Conservation (phyloP, 176 grass and related monocot genomes). For the Poa pratensis region DNA sequence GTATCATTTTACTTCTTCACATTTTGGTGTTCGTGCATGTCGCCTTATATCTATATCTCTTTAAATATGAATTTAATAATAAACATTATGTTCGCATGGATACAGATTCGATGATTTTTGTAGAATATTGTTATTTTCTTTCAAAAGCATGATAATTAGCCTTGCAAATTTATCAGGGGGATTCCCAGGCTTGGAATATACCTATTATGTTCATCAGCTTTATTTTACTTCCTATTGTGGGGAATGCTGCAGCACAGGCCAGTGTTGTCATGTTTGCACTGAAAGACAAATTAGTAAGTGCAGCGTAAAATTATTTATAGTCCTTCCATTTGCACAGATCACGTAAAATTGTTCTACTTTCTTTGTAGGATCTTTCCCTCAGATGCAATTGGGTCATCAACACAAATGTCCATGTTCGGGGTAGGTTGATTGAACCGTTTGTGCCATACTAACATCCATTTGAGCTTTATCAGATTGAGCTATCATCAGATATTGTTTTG, state of each 20-base stretch:
- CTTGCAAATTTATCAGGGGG: slow-evolving; percentile 52
- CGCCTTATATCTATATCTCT: too few species aligned
- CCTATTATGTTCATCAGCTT: slow-evolving; percentile 75
- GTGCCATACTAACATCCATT: background rate
- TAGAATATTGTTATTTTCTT: background rate
- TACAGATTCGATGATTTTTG: too few species aligned
- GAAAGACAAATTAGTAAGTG: slow-evolving; percentile 86
- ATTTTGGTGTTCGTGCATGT: too few species aligned
- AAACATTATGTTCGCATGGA: too few species aligned
- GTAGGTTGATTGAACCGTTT: slow-evolving; percentile 39
- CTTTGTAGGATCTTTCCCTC: slow-evolving; percentile 66
- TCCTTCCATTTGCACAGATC: background rate
- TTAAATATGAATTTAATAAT: too few species aligned
- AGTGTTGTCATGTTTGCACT: slow-evolving; percentile 76
- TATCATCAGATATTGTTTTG: slow-evolving; percentile 16
- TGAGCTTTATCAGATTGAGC: slow-evolving; percentile 12
- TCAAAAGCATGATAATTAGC: background rate
- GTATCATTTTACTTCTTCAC: too few species aligned
- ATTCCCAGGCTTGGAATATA: slow-evolving; percentile 63
- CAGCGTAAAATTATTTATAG: background rate
- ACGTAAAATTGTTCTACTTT: background rate
- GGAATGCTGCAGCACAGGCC: slow-evolving; percentile 78
- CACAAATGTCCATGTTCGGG: slow-evolving; percentile 89
- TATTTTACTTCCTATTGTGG: slow-evolving; percentile 82
- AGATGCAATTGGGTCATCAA: slow-evolving; percentile 77